These are phyloP conservation scores for Amaranthus hypochondriacus DNA, from an alignment of 148 eudicot species.

Conservation along the genomic window DNA sequence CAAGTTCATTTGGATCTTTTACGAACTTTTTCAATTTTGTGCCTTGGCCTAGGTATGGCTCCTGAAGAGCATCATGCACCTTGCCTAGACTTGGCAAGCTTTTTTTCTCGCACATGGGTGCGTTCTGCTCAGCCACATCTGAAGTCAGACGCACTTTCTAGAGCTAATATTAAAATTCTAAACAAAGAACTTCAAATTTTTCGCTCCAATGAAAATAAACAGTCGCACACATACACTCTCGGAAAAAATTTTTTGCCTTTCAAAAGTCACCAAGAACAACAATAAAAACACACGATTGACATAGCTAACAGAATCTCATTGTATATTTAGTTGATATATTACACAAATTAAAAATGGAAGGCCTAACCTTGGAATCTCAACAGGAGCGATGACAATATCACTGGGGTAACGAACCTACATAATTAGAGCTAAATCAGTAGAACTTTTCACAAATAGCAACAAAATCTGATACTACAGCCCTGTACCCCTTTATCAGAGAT, in stretches of 20 bases:
- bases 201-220: too few species aligned
- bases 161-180: too few species aligned
- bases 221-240: background rate
- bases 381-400: conserved; percentile 58
- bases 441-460: conserved; percentile 8
- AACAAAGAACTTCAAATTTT: too few species aligned
- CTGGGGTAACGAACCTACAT: conserved; percentile 70
- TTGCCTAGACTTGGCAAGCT: too few species aligned
- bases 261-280: background rate
- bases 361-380: conserved; percentile 74
- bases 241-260: background rate
- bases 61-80: too few species aligned
- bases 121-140: too few species aligned
- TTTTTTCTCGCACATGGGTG: too few species aligned
- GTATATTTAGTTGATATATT: too few species aligned
- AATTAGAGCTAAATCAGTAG: conserved; percentile 27
- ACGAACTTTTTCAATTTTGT: too few species aligned
- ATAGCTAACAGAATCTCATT: background rate
- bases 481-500: conserved; percentile 50
- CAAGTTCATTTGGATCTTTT: too few species aligned
- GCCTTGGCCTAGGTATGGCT: too few species aligned
- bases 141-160: too few species aligned
- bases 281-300: background rate
- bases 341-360: background rate
- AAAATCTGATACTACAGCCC: conserved; percentile 1